phyloP scores from a whole-genome alignment of 1,284 basidiomycete genomes.

The Tylopilus sp. region DNA sequence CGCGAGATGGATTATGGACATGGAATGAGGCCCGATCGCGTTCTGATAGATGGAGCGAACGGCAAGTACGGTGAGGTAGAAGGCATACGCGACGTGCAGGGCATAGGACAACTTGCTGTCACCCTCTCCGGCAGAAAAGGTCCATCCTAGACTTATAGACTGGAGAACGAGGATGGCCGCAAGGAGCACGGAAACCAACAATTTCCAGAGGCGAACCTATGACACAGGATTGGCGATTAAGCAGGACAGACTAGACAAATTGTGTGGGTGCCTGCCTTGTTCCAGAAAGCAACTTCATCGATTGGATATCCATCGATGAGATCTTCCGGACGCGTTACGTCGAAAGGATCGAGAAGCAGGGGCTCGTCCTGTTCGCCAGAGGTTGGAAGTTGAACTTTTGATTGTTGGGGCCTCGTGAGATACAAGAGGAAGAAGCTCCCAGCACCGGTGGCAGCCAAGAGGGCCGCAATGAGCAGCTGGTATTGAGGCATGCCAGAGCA shows the following conservation, averaged over 20 bases:
- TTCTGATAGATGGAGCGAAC: slow-evolving; percentile 50
- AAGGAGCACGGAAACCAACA: slow-evolving; percentile 44
- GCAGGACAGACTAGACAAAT: not conserved
- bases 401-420: slow-evolving; percentile 40
- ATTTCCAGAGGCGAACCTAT: slow-evolving; percentile 56
- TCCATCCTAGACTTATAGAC: slow-evolving; percentile 51
- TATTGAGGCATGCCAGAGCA: slow-evolving; percentile 49
- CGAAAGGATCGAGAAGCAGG: slow-evolving; percentile 62
- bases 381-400: slow-evolving; percentile 54
- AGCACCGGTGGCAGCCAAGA: slow-evolving; percentile 42
- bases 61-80: slow-evolving; percentile 57
- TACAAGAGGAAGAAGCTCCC: slow-evolving; percentile 44
- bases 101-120: slow-evolving; percentile 38
- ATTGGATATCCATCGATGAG: slow-evolving; percentile 72
- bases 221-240: slow-evolving; percentile 6
- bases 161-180: slow-evolving; percentile 47
- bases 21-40: slow-evolving; percentile 49
- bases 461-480: slow-evolving; percentile 52
- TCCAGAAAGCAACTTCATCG: slow-evolving; percentile 69
- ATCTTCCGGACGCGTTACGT: slow-evolving; percentile 69
- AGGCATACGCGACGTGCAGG: slow-evolving; percentile 53
- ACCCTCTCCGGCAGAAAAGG: slow-evolving; percentile 37
- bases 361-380: slow-evolving; percentile 36
- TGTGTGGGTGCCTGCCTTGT: slow-evolving; percentile 42
- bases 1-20: slow-evolving; percentile 63